Evolutionary conservation across 2,329 filamentous ascomycete genomes (phyloP), one percentile per base, ranked within the genome.

Genomic region (Fusarium gaditjirri): DNA sequence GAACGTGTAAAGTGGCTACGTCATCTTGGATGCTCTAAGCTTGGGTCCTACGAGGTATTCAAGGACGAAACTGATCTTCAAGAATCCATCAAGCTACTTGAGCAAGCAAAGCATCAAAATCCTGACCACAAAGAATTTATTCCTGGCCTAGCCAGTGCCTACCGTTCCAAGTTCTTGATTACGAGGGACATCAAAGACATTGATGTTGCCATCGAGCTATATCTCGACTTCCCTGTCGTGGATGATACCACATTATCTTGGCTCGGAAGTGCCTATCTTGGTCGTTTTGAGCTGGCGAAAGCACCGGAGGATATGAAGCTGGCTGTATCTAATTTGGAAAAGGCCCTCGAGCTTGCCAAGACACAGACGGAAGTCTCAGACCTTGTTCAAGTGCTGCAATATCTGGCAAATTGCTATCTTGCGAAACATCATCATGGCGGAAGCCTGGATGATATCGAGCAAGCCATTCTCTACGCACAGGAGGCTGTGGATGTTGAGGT

Each of bases 401-500:
- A 4, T 3, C 4, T 60, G 5, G 1, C 10, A 8, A 36, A 23
- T 13, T 60, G 49, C 25, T 33, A 17, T 31, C 36, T 60, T 0
- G 3, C 13, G 0, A 42, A n/a, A 1, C 1, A 36, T 5, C 16
- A 8, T 2, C 6, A 23, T 5, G 5, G 13, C 0, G 23, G 31
- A 0, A 25, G 0, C 1, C 5, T 55, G 1, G 2, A 6, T 4
- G 31, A 60, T 1, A 4, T 60, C 0, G 12, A 55, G 0, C 1
- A 11, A 0, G 47, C 36, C 1, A 55, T 9, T 1, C 1, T 2
- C 11, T 55, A 55, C 8, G 49, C 57, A 3, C 19, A 36, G 0
- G 29, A 55, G 2, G 38, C 47, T 12, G 12, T 27, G 1, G 6
- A 8, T 3, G 10, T 13, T 12, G 17, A 35, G 5, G 10, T 21